A percentile compares a stretch with the other conserved stretches of the same genome.
Conservation (phyloP, 306 rosid genomes). For the Vigna trinervia region DNA sequence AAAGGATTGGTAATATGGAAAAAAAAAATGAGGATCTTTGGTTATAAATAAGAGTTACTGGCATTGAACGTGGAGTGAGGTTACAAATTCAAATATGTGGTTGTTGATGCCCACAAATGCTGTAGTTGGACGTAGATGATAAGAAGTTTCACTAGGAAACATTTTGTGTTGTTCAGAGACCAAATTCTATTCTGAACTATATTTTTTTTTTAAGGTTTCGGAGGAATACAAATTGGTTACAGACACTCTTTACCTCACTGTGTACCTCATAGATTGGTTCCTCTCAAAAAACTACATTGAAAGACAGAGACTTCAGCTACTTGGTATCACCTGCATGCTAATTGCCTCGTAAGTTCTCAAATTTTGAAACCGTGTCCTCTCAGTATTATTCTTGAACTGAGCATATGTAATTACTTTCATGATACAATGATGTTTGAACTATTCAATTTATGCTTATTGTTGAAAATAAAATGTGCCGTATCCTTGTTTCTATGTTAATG, state of each 20-base stretch:
- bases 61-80: not conserved
- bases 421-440: not conserved
- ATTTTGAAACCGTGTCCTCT: conserved; percentile 31
- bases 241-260: conserved; percentile 84
- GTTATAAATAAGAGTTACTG: not conserved
- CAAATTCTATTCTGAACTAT: not conserved
- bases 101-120: too few relatives aligned
- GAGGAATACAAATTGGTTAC: conserved; percentile 82
- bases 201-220: conserved; percentile 63
- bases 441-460: conserved; percentile 2
- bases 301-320: conserved; percentile 81
- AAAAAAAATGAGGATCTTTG: not conserved
- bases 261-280: conserved; percentile 84
- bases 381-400: conserved; percentile 7
- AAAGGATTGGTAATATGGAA: not conserved
- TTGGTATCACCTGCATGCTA: conserved; percentile 96
- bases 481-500: not conserved
- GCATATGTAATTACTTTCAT: not conserved
- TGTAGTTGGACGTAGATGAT: too few relatives aligned
- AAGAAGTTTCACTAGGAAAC: not conserved
- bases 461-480: not conserved
- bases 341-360: conserved; percentile 84
- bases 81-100: not conserved
- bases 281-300: conserved; percentile 75
- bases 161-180: not conserved